Conservation (phyloP, 768 basidiomycete genomes). For the Mrakia hoshinonis region DNA sequence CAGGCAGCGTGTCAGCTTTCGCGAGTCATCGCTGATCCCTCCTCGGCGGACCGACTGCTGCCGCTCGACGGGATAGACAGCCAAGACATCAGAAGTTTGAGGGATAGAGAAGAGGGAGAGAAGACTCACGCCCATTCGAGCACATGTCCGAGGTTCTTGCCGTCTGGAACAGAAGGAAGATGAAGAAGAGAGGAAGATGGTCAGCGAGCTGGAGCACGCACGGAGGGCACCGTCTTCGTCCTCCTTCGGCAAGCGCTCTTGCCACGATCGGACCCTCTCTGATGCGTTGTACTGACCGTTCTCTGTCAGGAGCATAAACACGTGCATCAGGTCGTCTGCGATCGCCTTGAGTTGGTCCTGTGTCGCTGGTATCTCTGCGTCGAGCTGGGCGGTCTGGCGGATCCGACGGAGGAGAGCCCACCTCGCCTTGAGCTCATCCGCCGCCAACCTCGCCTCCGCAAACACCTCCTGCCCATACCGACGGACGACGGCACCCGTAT, state of each 20-base stretch:
- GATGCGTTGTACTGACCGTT: slow-evolving; percentile 29
- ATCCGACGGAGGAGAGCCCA: slow-evolving; percentile 5
- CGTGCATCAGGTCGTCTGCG: slow-evolving; percentile 1
- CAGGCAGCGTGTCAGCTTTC: neutral
- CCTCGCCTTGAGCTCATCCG: slow-evolving; percentile 11
- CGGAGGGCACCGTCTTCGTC: too few species aligned
- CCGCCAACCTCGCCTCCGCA: neutral
- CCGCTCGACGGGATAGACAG: too few species aligned
- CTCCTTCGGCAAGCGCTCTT: too few species aligned
- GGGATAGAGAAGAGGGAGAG: too few species aligned
- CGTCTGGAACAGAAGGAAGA: slow-evolving; percentile 12
- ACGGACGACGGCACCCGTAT: neutral
- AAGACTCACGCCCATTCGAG: slow-evolving; percentile 24
- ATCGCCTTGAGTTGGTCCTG: neutral
- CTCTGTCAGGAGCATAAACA: slow-evolving; percentile 21
- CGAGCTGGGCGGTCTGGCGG: neutral
- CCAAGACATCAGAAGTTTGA: neutral
- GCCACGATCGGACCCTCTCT: too few species aligned
- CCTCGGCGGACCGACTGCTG: too few species aligned
- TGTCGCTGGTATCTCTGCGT: neutral
- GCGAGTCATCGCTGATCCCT: neutral
- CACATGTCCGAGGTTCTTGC: slow-evolving; percentile 20
- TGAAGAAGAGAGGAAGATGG: neutral
- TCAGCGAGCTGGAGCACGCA: neutral
- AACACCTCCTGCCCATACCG: neutral